These are phyloP conservation scores for Populus hybrid DNA, from an alignment of 441 rosid species.

Conservation along the genomic window DNA sequence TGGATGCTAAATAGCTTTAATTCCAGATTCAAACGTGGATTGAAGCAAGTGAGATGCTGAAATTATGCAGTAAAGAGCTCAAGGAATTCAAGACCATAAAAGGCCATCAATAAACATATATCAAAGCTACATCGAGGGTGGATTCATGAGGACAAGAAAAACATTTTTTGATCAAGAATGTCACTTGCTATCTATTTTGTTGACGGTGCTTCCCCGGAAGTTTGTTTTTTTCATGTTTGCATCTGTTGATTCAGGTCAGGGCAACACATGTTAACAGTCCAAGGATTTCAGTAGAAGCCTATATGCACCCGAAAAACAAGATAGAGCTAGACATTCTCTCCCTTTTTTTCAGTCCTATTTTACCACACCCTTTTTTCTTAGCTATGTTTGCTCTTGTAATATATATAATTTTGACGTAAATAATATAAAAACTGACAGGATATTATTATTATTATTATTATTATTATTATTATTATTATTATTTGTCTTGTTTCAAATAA, in stretches of 20 bases:
- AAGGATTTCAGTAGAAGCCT: conserved; percentile 6
- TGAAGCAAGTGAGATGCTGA: conserved; percentile 17
- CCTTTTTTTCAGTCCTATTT: conserved; percentile 17
- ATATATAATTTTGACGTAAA: conserved; percentile 6
- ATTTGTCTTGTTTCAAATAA: too few species aligned
- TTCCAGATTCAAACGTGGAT: conserved; percentile 18
- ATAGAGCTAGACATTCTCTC: conserved; percentile 19
- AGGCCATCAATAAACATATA: background rate
- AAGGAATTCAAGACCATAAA: background rate
- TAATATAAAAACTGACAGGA: conserved; percentile 9
- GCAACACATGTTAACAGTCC: conserved; percentile 49
- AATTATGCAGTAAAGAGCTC: conserved; percentile 5
- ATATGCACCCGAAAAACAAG: conserved; percentile 10
- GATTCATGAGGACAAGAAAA: background rate
- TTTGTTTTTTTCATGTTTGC: conserved; percentile 56
- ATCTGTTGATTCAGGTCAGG: conserved; percentile 26
- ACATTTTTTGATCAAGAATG: background rate
- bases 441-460: background rate
- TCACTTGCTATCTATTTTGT: background rate
- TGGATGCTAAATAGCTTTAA: background rate
- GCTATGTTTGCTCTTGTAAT: conserved; percentile 19
- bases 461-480: too few species aligned
- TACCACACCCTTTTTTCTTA: conserved; percentile 9
- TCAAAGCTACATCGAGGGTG: conserved; percentile 3
- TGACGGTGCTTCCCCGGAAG: conserved; percentile 1